Evolutionary conservation across 106 monocot genomes (phyloP).

Genomic region (Allium cepa): DNA sequence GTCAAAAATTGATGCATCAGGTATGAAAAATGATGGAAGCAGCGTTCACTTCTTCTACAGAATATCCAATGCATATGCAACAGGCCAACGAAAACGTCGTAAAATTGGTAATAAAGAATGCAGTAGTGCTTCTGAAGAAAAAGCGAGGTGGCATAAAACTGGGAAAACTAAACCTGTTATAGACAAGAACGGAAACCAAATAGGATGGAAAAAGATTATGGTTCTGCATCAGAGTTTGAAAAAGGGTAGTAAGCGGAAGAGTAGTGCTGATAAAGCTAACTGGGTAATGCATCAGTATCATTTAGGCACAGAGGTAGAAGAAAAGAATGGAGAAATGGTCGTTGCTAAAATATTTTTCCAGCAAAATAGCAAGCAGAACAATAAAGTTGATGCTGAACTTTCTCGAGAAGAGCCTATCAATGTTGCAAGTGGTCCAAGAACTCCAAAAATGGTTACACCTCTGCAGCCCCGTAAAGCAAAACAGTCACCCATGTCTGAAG

Average conservation of each 20-base stretch:
- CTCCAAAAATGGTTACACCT: slow-evolving; percentile 60
- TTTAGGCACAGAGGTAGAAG: slow-evolving; percentile 82
- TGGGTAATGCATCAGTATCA: slow-evolving; percentile 99
- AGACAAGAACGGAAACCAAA: slow-evolving; percentile 50
- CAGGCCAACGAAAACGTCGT: slow-evolving; percentile 74
- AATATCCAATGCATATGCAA: slow-evolving; percentile 74
- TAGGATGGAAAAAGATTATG: slow-evolving; percentile 95
- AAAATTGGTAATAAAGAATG: slow-evolving; percentile 28
- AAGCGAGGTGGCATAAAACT: slow-evolving; percentile 93
- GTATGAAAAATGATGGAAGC: slow-evolving; percentile 80
- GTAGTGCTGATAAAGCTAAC: slow-evolving; percentile 68
- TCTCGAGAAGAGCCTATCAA: slow-evolving; percentile 9
- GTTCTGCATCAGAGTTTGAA: slow-evolving; percentile 66
- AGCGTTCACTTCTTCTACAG: slow-evolving; percentile 80
- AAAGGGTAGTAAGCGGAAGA: slow-evolving; percentile 36
- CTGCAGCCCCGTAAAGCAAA: slow-evolving; percentile 35
- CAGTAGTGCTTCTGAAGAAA: slow-evolving; percentile 25
- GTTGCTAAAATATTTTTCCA: slow-evolving; percentile 87
- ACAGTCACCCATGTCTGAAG: slow-evolving; percentile 14
- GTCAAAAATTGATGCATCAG: slow-evolving; percentile 16
- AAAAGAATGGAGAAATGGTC: slow-evolving; percentile 73
- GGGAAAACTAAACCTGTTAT: slow-evolving; percentile 77
- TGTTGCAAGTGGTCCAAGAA: slow-evolving; percentile 43
- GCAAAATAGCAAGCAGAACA: slow-evolving; percentile 20
- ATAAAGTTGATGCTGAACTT: slow-evolving; percentile 20